phyloP scores from a whole-genome alignment of 495 filamentous ascomycete genomes.

The Penicillium steckii region DNA sequence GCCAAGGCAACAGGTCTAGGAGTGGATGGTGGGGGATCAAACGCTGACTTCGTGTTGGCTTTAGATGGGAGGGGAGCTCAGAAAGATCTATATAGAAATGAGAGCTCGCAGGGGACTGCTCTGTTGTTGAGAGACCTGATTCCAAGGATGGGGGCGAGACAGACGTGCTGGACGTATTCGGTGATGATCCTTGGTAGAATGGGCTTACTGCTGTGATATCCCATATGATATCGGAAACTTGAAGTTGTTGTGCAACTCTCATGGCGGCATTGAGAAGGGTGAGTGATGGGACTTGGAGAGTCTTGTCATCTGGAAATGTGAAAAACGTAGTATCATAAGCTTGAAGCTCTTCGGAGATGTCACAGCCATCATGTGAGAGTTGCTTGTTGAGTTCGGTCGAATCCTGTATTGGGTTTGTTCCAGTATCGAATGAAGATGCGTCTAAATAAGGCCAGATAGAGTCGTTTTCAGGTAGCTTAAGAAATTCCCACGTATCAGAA shows the following conservation, averaged over 20 bases:
- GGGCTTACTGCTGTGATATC: slow-evolving; percentile 26
- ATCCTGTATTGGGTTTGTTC: neutral
- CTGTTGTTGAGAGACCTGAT: slow-evolving; percentile 21
- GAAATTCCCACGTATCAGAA: neutral
- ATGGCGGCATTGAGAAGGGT: slow-evolving; percentile 25
- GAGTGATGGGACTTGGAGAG: slow-evolving; percentile 24
- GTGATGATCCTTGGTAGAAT: slow-evolving; percentile 11
- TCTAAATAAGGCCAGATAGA: neutral
- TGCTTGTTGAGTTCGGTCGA: slow-evolving; percentile 1
- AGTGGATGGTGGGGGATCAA: slow-evolving; percentile 48
- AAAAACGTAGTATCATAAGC: slow-evolving; percentile 19
- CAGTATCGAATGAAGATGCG: neutral
- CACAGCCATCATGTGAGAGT: neutral
- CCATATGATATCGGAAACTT: slow-evolving; percentile 21
- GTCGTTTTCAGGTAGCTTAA: neutral
- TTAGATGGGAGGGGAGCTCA: slow-evolving; percentile 25
- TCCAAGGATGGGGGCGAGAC: slow-evolving; percentile 23
- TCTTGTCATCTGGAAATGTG: slow-evolving; percentile 30
- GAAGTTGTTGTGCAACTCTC: slow-evolving; percentile 25
- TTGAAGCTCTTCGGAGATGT: slow-evolving; percentile 22
- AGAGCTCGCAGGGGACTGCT: slow-evolving; percentile 32
- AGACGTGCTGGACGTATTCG: slow-evolving; percentile 30
- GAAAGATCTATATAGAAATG: slow-evolving; percentile 7
- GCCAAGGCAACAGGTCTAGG: slow-evolving; percentile 51
- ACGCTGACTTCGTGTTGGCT: slow-evolving; percentile 24